Evolutionary conservation across 768 basidiomycete species (phyloP).

Genomic region (Phanerodontia chrysosporium): DNA sequence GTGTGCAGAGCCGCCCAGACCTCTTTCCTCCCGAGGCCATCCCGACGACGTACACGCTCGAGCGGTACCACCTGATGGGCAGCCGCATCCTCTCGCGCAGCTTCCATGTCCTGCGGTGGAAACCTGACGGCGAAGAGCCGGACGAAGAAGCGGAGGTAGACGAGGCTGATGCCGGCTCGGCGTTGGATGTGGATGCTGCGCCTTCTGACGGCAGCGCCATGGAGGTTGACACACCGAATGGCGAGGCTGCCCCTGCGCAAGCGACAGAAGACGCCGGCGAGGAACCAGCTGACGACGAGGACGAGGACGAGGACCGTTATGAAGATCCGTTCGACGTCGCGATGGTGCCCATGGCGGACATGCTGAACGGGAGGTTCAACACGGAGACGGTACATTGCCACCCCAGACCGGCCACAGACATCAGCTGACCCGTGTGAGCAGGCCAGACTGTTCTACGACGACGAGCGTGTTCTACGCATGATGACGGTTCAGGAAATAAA

Average conservation of each 20-base stretch:
- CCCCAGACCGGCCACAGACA: not conserved
- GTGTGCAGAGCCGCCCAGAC: conserved; percentile 56
- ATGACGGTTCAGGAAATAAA: conserved; percentile 69
- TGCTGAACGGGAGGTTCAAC: conserved; percentile 86
- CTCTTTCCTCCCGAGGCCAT: conserved; percentile 59
- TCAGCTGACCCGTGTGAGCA: conserved; percentile 24
- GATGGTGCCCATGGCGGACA: conserved; percentile 96
- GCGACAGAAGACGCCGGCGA: conserved; percentile 18
- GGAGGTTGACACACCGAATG: conserved; percentile 24
- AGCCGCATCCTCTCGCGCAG: conserved; percentile 90
- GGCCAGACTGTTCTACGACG: conserved; percentile 87
- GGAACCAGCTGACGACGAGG: conserved; percentile 33
- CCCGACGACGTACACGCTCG: conserved; percentile 54
- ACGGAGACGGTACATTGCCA: conserved; percentile 75
- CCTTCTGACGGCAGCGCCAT: conserved; percentile 14
- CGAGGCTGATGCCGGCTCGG: conserved; percentile 7
- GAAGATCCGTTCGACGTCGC: conserved; percentile 64
- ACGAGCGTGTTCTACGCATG: conserved; percentile 71
- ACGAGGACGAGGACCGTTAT: conserved; percentile 49
- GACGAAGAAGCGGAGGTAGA: conserved; percentile 32
- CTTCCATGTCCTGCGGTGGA: conserved; percentile 74
- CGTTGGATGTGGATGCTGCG: conserved; percentile 32
- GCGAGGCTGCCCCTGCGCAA: not conserved
- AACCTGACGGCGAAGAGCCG: conserved; percentile 28
- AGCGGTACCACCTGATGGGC: conserved; percentile 83